Percentiles rank a stretch among this genome's conserved stretches.
Conservation (phyloP, 2,329 filamentous ascomycete species). For the Blastomyces gilchristii region DNA sequence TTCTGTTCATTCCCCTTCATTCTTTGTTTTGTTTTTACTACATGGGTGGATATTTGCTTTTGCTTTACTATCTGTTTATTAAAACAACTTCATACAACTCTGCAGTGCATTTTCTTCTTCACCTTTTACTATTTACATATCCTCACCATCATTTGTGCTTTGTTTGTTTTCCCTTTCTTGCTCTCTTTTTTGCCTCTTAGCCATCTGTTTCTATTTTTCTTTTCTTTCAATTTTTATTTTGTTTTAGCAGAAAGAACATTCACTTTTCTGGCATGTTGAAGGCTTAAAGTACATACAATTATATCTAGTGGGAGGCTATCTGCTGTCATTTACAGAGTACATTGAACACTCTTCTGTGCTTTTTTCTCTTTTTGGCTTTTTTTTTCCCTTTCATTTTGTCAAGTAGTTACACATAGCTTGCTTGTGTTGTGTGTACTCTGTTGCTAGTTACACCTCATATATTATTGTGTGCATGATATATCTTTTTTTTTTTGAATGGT, state of each 20-base stretch:
- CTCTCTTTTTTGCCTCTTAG: background rate
- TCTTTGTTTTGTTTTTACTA: background rate
- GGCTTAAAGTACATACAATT: background rate
- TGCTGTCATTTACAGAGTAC: conserved; percentile 1
- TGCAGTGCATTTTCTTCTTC: too few relatives aligned
- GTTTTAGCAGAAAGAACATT: background rate
- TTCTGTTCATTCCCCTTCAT: background rate
- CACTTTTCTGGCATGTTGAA: conserved; percentile 3
- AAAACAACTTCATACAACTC: too few relatives aligned
- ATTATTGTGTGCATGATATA: background rate
- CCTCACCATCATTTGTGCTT: too few relatives aligned
- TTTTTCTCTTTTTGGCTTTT: conserved; percentile 10
- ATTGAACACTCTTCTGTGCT: background rate
- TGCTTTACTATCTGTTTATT: background rate
- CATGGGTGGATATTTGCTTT: background rate
- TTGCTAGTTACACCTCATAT: conserved; percentile 5
- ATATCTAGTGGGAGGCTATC: conserved; percentile 1
- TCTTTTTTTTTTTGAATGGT: too few relatives aligned
- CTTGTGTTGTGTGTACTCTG: too few relatives aligned
- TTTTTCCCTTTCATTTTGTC: too few relatives aligned
- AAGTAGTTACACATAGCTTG: too few relatives aligned
- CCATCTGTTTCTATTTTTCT: background rate
- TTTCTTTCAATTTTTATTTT: background rate
- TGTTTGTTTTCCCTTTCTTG: background rate
- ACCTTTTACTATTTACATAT: too few relatives aligned